phyloP scores from a whole-genome alignment of 1,284 basidiomycete genomes.

The Schizophyllum amplum region DNA sequence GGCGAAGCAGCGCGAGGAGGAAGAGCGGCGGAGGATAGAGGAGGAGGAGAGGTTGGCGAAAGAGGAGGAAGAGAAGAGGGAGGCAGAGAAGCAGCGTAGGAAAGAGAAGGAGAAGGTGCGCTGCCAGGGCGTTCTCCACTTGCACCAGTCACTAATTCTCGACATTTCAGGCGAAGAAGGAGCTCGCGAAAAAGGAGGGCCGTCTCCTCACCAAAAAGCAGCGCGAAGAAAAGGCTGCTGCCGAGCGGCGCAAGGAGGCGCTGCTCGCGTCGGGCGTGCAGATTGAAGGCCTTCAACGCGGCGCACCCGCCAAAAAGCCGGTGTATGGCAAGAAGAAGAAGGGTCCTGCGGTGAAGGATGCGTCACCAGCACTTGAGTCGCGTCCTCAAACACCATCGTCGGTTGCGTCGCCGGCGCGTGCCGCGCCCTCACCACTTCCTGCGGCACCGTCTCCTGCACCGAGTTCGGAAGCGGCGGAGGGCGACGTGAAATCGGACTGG shows the following conservation, averaged over 20 bases:
- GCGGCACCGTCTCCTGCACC: neutral
- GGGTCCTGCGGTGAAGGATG: slow-evolving; percentile 37
- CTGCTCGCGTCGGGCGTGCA: slow-evolving; percentile 85
- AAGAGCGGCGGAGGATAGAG: slow-evolving; percentile 70
- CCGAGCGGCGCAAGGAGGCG: slow-evolving; percentile 88
- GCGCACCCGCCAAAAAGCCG: slow-evolving; percentile 52
- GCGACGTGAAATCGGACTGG: neutral
- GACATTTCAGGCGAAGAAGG: slow-evolving; percentile 62
- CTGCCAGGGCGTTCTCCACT: slow-evolving; percentile 3
- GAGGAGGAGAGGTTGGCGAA: slow-evolving; percentile 75
- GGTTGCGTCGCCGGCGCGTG: slow-evolving; percentile 15
- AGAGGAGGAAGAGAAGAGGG: slow-evolving; percentile 70
- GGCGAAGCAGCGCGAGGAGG: slow-evolving; percentile 56
- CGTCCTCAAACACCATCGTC: slow-evolving; percentile 45
- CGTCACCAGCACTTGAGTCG: slow-evolving; percentile 40
- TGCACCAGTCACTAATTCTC: slow-evolving; percentile 1
- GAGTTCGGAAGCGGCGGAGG: slow-evolving; percentile 13
- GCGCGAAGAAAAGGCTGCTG: slow-evolving; percentile 88
- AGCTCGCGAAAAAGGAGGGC: slow-evolving; percentile 85
- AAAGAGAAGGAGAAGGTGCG: slow-evolving; percentile 88
- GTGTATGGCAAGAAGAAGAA: slow-evolving; percentile 87
- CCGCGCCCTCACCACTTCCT: slow-evolving; percentile 5
- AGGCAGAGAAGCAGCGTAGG: slow-evolving; percentile 78
- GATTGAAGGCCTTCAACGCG: slow-evolving; percentile 78
- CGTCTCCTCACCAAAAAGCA: slow-evolving; percentile 91